Evolutionary conservation across 108 stramenopile genomes (phyloP).

Genomic region (Aurantiochytrium sp.): DNA sequence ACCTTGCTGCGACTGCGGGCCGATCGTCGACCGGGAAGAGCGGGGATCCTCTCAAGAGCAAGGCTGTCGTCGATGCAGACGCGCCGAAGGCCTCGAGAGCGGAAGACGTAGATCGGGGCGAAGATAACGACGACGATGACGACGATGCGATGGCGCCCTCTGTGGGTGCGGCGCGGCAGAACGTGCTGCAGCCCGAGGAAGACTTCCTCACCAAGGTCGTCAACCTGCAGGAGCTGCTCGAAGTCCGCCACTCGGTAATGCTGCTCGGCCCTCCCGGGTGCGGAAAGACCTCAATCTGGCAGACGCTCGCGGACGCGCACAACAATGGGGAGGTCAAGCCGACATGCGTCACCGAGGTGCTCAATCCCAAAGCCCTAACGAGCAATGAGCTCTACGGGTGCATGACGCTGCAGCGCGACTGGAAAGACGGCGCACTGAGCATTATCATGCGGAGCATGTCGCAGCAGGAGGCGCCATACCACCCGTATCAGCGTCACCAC

Average conservation of each 20-base stretch:
- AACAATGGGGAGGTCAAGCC: constrained; percentile 47
- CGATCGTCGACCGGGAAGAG: no score
- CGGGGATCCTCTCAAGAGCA: no score
- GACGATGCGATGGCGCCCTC: constrained; percentile 61
- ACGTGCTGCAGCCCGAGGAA: constrained; percentile 54
- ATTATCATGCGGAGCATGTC: constrained; percentile 52
- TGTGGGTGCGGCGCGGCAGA: constrained; percentile 55
- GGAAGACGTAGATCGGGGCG: neutral
- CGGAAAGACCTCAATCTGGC: constrained; percentile 52
- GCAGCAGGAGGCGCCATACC: constrained; percentile 40
- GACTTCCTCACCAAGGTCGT: constrained; percentile 52
- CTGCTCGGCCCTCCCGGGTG: constrained; percentile 51
- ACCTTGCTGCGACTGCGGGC: neutral
- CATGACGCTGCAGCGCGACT: constrained; percentile 54
- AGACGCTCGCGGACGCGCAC: constrained; percentile 43
- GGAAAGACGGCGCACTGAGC: constrained; percentile 59
- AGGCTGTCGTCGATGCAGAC: neutral
- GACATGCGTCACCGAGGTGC: constrained; percentile 38
- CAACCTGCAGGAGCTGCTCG: constrained; percentile 48
- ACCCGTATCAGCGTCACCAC: constrained; percentile 44
- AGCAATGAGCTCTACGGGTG: constrained; percentile 63
- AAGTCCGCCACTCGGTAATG: constrained; percentile 52
- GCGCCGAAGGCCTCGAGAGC: neutral
- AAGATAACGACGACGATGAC: constrained; percentile 58
- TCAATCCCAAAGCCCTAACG: constrained; percentile 62